These are phyloP conservation scores for Gnomoniopsis sp. DNA, from an alignment of 2,329 filamentous ascomycete genomes.

Conservation along the genomic window DNA sequence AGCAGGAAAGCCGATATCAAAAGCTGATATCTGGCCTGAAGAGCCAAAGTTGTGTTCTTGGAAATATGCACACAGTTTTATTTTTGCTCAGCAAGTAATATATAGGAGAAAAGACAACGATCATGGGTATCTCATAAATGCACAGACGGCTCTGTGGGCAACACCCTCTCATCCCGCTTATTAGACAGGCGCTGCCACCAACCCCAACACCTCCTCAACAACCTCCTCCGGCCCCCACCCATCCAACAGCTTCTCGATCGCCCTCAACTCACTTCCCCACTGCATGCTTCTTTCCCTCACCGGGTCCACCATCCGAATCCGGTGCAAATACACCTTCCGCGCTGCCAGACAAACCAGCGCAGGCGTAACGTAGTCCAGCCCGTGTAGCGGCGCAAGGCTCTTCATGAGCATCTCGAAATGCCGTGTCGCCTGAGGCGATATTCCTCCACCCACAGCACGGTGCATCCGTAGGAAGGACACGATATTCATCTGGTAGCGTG, in stretches of 20 bases:
- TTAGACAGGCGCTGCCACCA: conserved; percentile 53
- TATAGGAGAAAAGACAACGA: neutral
- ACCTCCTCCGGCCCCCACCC: conserved; percentile 59
- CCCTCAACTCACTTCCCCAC: conserved; percentile 78
- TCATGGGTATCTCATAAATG: conserved; percentile 11
- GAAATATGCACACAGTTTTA: neutral
- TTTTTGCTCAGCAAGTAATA: neutral
- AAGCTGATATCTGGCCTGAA: neutral
- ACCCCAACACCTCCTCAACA: conserved; percentile 59
- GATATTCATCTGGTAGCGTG: conserved; percentile 83
- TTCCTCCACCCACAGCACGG: conserved; percentile 74
- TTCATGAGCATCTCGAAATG: conserved; percentile 69
- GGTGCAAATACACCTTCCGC: conserved; percentile 84
- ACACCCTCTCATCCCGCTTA: conserved; percentile 24
- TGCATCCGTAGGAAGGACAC: conserved; percentile 84
- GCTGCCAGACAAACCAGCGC: conserved; percentile 79
- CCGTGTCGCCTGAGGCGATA: conserved; percentile 74
- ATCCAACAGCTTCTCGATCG: conserved; percentile 65
- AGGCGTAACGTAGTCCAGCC: conserved; percentile 76
- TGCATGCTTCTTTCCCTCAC: conserved; percentile 82
- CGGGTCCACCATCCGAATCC: conserved; percentile 66
- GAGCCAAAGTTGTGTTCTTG: neutral
- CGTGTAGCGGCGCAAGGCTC: conserved; percentile 78
- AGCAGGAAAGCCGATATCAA: no score
- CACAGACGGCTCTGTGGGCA: neutral